Evolutionary conservation across 2,329 filamentous ascomycete species (phyloP), one percentile per base, ranked within the genome.

Genomic region (Paecilomyces dactylethromorphus): DNA sequence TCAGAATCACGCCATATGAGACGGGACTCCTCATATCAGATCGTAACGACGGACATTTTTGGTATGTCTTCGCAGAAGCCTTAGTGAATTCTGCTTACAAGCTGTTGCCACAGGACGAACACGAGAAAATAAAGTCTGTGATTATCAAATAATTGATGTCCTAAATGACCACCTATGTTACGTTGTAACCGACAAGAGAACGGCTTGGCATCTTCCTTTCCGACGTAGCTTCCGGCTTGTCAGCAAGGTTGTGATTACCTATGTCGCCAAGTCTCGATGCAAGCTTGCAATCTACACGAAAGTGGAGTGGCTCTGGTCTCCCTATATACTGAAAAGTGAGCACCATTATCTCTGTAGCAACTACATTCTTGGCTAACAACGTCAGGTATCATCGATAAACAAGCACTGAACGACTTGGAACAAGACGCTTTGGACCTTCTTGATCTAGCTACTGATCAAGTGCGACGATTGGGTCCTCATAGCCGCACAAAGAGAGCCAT

Each of bases 241-340:
- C 59, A 93, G 86, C 64, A 97, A 96, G 75, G 87, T 96, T 62
- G 91, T 97, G 63, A 94, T 99, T 62, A 97, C 94, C 2, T 91
- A 97, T 69, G 83, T 93, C 60, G 87, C 91, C 56, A 97, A 97
- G 76, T 92, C 90, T 12, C 92, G 89, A 72, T 96, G 91, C 74
- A 97, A 94, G 76, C 84, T 99, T 58, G 89, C 92, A 26, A 85
- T 97, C 51, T 96, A 91, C 75, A 90, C 87, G 56, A 89, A 88
- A 67, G 85, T 96, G n/a, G 89, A 91, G 65, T 97, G 94, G 94
- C 82, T 85, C 26, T 88, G 86, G 64, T 79, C 84, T 57, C 87
- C 87, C 11, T 79, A 70, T 54, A 69, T 81, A 31, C 71, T 80
- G 49, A 75, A 76, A 67, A 69, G 78, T 78, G 63, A 69, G 11